Evolutionary conservation across 768 basidiomycete species (phyloP).

Genomic region (Boletus subparvulus): DNA sequence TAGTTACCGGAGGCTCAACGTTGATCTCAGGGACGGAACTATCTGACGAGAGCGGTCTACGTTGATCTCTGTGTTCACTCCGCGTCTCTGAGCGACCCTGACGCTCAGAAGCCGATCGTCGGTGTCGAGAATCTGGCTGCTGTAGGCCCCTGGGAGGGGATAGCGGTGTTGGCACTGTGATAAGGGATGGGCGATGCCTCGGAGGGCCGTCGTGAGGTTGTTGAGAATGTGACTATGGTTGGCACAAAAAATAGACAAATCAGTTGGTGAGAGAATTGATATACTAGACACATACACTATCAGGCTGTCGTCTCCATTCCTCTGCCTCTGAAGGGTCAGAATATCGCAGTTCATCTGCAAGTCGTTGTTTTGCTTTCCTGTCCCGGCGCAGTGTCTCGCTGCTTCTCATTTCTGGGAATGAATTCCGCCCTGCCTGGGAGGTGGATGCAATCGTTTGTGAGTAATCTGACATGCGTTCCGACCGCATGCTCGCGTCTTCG

Average conservation of each 20-base stretch:
- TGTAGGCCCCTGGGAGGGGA: constrained; percentile 24
- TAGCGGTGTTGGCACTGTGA: constrained; percentile 27
- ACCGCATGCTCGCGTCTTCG: constrained; percentile 31
- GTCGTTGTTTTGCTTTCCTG: constrained; percentile 25
- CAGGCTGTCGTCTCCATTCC: constrained; percentile 30
- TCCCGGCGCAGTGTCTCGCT: constrained; percentile 19
- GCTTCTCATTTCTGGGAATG: constrained; percentile 16
- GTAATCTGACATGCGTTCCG: constrained; percentile 24
- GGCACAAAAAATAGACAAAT: neutral
- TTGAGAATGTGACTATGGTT: constrained; percentile 20
- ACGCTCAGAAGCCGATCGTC: constrained; percentile 24
- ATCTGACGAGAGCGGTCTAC: constrained; percentile 30
- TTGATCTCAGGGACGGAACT: constrained; percentile 36
- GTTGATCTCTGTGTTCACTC: constrained; percentile 19
- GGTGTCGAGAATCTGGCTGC: constrained; percentile 13
- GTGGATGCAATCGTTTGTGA: constrained; percentile 21
- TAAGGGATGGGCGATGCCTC: constrained; percentile 17
- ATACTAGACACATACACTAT: constrained; percentile 13
- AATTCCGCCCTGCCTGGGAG: constrained; percentile 17
- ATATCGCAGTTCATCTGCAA: constrained; percentile 37
- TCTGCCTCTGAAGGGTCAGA: constrained; percentile 33
- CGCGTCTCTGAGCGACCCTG: constrained; percentile 24
- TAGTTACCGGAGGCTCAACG: constrained; percentile 32
- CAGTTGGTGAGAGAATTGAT: neutral
- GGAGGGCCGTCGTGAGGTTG: constrained; percentile 8